Evolutionary conservation across 768 basidiomycete genomes (phyloP).

Genomic region (Imleria badia): DNA sequence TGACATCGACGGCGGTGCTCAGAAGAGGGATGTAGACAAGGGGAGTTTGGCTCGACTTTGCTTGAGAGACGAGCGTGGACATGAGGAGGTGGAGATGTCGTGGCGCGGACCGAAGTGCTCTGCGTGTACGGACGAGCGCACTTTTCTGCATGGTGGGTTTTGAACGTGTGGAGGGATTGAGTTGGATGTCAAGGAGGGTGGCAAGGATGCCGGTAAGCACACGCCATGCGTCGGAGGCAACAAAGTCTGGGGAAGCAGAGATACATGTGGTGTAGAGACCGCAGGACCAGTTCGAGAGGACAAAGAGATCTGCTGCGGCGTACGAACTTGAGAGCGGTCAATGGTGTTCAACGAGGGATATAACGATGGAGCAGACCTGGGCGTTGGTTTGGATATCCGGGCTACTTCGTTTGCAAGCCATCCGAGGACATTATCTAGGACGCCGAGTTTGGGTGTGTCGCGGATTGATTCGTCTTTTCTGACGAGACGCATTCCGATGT

Average conservation of each 20-base stretch:
- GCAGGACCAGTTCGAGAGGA: conserved; percentile 71
- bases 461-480: conserved; percentile 54
- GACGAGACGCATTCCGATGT: conserved; percentile 62
- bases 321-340: conserved; percentile 39
- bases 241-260: conserved; percentile 43
- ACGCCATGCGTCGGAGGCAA: conserved; percentile 48
- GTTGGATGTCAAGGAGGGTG: conserved; percentile 54
- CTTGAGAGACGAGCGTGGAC: conserved; percentile 47
- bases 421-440: conserved; percentile 68
- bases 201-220: conserved; percentile 58
- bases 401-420: conserved; percentile 74
- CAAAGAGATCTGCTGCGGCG: conserved; percentile 61
- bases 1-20: conserved; percentile 69
- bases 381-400: conserved; percentile 50
- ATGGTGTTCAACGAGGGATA: not conserved
- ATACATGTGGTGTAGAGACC: conserved; percentile 57
- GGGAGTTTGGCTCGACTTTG: conserved; percentile 49
- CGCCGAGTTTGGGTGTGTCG: conserved; percentile 49
- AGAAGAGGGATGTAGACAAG: conserved; percentile 51
- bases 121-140: conserved; percentile 56
- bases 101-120: conserved; percentile 67
- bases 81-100: conserved; percentile 51
- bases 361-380: conserved; percentile 50
- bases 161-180: conserved; percentile 49
- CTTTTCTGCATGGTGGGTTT: conserved; percentile 63